Percentiles rank a stretch among this genome's conserved stretches.
These are phyloP conservation scores for Paraurostyla sp. DNA, from an alignment of 73 alveolate species.

Conservation along the genomic window DNA sequence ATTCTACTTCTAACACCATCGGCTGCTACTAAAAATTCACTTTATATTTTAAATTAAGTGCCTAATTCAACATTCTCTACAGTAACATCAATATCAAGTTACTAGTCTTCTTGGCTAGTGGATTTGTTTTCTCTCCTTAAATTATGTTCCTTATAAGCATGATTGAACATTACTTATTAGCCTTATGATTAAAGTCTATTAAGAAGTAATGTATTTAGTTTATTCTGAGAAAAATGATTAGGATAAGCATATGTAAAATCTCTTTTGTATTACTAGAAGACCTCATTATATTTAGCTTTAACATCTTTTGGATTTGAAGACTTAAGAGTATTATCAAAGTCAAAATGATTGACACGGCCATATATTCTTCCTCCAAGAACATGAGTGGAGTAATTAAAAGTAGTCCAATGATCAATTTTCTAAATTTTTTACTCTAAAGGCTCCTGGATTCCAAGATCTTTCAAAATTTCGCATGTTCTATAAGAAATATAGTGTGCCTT, in stretches of 20 bases:
- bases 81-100: background rate
- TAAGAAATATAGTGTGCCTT: constrained; percentile 78
- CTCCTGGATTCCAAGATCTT: constrained; percentile 58
- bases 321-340: background rate
- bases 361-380: constrained; percentile 45
- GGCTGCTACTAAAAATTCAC: constrained; percentile 78
- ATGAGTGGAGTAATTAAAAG: constrained; percentile 30
- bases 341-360: constrained; percentile 51
- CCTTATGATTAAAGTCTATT: background rate
- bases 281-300: background rate
- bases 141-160: background rate
- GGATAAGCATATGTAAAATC: constrained; percentile 52
- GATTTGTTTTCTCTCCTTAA: too few species aligned
- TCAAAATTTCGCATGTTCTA: constrained; percentile 78
- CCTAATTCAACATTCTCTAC: background rate
- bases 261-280: background rate
- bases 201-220: background rate
- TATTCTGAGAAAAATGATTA: constrained; percentile 53
- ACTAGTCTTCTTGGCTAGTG: background rate
- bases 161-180: background rate
- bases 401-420: constrained; percentile 47
- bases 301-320: too few species aligned
- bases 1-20: constrained; percentile 80
- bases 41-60: constrained; percentile 19
- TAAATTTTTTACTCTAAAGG: constrained; percentile 39